These are phyloP conservation scores for Sporisorium graminicola DNA, from an alignment of 1,284 basidiomycete species.

Conservation along the genomic window DNA sequence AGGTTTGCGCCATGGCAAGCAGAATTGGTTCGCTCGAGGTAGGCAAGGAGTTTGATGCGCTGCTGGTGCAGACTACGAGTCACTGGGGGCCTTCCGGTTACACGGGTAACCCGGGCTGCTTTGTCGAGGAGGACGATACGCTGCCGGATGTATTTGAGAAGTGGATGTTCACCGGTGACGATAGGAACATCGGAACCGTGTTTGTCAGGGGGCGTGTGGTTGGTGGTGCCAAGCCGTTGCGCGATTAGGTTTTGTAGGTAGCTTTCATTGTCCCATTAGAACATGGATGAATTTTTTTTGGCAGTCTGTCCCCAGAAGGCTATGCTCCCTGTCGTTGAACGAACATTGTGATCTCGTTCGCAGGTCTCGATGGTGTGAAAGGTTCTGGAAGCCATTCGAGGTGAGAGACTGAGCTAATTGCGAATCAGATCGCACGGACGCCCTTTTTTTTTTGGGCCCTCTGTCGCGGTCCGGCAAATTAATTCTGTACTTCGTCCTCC, in stretches of 20 bases:
- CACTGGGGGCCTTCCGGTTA: slow-evolving; percentile 68
- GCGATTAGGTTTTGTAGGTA: slow-evolving; percentile 16
- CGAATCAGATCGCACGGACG: no score
- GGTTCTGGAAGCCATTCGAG: no score
- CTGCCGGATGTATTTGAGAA: slow-evolving; percentile 62
- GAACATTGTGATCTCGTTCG: no score
- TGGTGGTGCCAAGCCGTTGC: slow-evolving; percentile 74
- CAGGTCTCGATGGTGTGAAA: no score
- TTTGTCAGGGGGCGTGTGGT: slow-evolving; percentile 85
- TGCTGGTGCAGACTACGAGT: slow-evolving; percentile 76
- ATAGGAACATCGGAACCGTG: slow-evolving; percentile 85
- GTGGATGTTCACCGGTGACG: slow-evolving; percentile 74
- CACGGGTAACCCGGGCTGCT: slow-evolving; percentile 76
- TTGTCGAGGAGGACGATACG: slow-evolving; percentile 72
- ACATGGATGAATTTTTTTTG: background rate
- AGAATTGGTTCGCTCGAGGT: slow-evolving; percentile 82
- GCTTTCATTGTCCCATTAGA: background rate
- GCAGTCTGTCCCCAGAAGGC: background rate
- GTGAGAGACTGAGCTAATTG: no score
- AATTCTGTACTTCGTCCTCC: no score
- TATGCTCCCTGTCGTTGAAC: no score
- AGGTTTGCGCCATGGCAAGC: slow-evolving; percentile 80
- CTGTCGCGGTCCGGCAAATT: no score
- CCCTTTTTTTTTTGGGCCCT: no score
- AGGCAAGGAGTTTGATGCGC: slow-evolving; percentile 91